Evolutionary conservation across 208 protist species (phyloP).

Genomic region (Leishmania tropica): DNA sequence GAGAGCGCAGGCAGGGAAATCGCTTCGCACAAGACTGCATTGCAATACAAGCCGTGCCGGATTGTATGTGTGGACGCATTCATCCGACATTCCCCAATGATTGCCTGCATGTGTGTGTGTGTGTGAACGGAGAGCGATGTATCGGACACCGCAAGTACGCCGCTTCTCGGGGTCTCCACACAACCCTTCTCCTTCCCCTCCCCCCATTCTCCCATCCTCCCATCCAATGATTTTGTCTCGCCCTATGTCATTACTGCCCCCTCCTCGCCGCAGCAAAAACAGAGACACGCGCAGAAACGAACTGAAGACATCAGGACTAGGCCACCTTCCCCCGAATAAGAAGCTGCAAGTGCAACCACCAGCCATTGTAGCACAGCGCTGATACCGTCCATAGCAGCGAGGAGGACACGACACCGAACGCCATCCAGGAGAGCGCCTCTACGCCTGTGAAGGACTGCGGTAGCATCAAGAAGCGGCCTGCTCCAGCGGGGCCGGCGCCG

Average conservation of each 20-base stretch:
- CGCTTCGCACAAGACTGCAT: neutral
- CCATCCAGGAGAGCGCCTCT: constrained; percentile 60
- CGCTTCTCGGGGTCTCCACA: neutral
- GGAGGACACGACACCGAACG: constrained; percentile 58
- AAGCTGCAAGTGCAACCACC: constrained; percentile 74
- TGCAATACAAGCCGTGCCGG: neutral
- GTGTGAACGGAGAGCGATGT: neutral
- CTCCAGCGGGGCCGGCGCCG: neutral
- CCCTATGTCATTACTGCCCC: neutral
- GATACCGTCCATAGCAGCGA: constrained; percentile 70
- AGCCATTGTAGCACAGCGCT: constrained; percentile 66
- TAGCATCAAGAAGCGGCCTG: constrained; percentile 6
- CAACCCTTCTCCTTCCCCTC: neutral
- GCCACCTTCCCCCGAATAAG: constrained; percentile 62
- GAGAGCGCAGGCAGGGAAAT: neutral
- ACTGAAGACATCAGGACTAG: neutral
- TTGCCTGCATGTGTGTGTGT: neutral
- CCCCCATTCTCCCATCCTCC: neutral
- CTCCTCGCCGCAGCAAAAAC: neutral
- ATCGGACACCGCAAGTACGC: neutral
- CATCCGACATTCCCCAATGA: neutral
- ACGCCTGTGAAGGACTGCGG: constrained; percentile 46
- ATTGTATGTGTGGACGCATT: neutral
- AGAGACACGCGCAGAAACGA: neutral
- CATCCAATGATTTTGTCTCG: no score